A percentile compares a stretch with the other conserved stretches of the same genome.
Evolutionary conservation across 2,329 filamentous ascomycete species (phyloP).

Genomic region (Colletotrichum limetticola): DNA sequence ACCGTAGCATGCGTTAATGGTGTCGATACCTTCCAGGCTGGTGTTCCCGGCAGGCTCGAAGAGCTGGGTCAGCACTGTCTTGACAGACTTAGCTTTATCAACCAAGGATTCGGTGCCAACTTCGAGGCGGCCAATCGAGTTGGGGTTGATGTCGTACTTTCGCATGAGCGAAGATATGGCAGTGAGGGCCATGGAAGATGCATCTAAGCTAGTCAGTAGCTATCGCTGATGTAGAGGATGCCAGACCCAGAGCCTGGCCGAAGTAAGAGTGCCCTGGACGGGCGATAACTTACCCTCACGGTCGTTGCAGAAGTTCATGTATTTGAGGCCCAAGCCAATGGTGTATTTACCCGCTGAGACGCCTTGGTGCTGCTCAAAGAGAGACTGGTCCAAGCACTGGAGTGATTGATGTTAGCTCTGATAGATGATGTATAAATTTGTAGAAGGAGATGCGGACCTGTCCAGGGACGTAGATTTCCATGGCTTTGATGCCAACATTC

Average conservation of each 20-base stretch:
- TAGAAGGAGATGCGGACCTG: conserved; percentile 72
- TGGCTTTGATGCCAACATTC: conserved; percentile 90
- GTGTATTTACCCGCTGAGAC: conserved; percentile 87
- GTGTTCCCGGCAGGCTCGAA: conserved; percentile 79
- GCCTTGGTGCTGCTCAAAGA: conserved; percentile 88
- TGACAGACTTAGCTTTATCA: conserved; percentile 92
- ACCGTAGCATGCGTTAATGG: conserved; percentile 87
- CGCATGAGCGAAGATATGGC: conserved; percentile 79
- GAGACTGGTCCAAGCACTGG: conserved; percentile 84
- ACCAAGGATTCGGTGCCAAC: conserved; percentile 87
- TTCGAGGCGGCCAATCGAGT: conserved; percentile 82
- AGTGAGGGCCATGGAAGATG: conserved; percentile 84
- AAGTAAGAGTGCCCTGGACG: too few species aligned
- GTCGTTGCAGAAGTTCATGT: conserved; percentile 93
- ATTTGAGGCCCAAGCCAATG: conserved; percentile 88
- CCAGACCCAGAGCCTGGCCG: too few species aligned
- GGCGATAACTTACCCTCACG: conserved; percentile 73
- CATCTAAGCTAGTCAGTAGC: conserved; percentile 59
- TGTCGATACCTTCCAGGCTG: conserved; percentile 86
- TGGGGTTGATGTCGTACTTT: conserved; percentile 85
- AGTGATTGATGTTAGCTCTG: background rate
- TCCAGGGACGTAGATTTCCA: conserved; percentile 88
- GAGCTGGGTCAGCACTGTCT: conserved; percentile 87
- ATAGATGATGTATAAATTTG: background rate
- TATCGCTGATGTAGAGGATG: conserved; percentile 52